Evolutionary conservation across 345 rosid species (phyloP).

Genomic region (Jatropha curcas): DNA sequence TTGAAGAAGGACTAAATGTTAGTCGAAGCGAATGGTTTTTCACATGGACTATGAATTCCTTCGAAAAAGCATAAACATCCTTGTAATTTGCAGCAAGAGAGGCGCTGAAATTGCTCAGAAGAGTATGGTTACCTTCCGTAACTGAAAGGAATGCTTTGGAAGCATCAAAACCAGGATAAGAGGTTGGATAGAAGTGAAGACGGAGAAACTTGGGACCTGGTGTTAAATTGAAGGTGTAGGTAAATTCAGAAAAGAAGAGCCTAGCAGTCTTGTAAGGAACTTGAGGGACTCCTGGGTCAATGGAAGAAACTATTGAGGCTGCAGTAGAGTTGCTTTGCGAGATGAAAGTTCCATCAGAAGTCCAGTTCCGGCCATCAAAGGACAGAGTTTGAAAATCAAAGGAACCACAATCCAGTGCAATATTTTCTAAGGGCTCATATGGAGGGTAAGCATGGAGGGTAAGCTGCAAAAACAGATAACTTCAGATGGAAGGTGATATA

Average conservation of each 20-base stretch:
- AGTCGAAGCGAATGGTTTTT: slow-evolving; percentile 12
- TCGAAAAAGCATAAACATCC: slow-evolving; percentile 1
- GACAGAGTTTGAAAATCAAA: background rate
- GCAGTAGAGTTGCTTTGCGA: background rate
- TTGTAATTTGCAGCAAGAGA: slow-evolving; percentile 14
- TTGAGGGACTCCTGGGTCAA: background rate
- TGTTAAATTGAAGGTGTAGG: slow-evolving; percentile 23
- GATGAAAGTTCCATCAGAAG: background rate
- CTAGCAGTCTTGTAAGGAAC: slow-evolving; percentile 19
- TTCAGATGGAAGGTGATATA: background rate
- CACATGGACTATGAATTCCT: slow-evolving; percentile 22
- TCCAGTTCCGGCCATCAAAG: slow-evolving; percentile 20
- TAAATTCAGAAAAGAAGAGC: slow-evolving; percentile 14
- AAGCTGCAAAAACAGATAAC: background rate
- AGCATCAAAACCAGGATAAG: slow-evolving; percentile 16
- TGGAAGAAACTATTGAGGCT: background rate
- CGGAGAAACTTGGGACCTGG: slow-evolving; percentile 30
- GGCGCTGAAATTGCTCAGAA: slow-evolving; percentile 24
- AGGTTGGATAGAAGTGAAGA: slow-evolving; percentile 30
- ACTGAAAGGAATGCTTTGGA: slow-evolving; percentile 21
- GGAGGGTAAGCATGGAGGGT: background rate
- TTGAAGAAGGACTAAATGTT: slow-evolving; percentile 23
- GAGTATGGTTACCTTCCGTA: slow-evolving; percentile 15
- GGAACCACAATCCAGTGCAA: slow-evolving; percentile 22
- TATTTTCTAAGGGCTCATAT: slow-evolving; percentile 9